Percentiles rank a stretch among this genome's conserved stretches.
Conservation (phyloP, 2,329 filamentous ascomycete species). For the Trichoderma afroharzianum region DNA sequence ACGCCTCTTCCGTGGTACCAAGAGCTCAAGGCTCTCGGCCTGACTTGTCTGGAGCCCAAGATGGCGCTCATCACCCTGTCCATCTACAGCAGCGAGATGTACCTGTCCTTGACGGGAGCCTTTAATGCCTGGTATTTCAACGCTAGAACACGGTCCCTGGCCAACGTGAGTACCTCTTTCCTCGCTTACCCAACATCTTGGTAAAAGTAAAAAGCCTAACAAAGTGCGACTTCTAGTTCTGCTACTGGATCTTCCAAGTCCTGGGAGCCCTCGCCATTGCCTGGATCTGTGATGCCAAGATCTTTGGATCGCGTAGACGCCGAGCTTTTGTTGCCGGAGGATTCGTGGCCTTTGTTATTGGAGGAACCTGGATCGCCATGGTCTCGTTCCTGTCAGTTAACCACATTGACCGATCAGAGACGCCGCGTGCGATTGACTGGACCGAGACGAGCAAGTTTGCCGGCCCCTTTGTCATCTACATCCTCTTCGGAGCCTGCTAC, state of each 20-base stretch:
- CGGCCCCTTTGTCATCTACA: slow-evolving; percentile 17
- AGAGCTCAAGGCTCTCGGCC: slow-evolving; percentile 15
- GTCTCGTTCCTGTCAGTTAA: slow-evolving; percentile 14
- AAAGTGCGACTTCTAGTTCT: background rate
- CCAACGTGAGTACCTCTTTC: slow-evolving; percentile 1
- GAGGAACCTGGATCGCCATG: slow-evolving; percentile 19
- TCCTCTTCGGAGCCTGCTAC: slow-evolving; percentile 15
- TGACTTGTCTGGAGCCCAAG: slow-evolving; percentile 14
- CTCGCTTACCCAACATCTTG: fast-evolving
- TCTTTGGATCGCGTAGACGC: slow-evolving; percentile 5
- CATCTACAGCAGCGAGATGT: slow-evolving; percentile 18
- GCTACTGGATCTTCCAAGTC: slow-evolving; percentile 17
- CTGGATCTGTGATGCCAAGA: slow-evolving; percentile 8
- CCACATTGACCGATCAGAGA: slow-evolving; percentile 8
- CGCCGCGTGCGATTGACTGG: slow-evolving; percentile 13
- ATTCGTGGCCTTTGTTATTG: slow-evolving; percentile 9
- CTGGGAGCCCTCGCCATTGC: slow-evolving; percentile 14
- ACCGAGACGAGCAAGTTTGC: slow-evolving; percentile 13
- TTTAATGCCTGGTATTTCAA: slow-evolving; percentile 17
- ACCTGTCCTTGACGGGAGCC: slow-evolving; percentile 12
- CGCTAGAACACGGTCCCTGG: slow-evolving; percentile 10
- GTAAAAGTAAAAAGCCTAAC: background rate
- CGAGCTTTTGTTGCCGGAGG: slow-evolving; percentile 10
- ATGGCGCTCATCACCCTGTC: slow-evolving; percentile 17
- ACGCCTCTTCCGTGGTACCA: slow-evolving; percentile 14